phyloP scores from a whole-genome alignment of 108 stramenopile species.

The Cyclotella distinguenda region DNA sequence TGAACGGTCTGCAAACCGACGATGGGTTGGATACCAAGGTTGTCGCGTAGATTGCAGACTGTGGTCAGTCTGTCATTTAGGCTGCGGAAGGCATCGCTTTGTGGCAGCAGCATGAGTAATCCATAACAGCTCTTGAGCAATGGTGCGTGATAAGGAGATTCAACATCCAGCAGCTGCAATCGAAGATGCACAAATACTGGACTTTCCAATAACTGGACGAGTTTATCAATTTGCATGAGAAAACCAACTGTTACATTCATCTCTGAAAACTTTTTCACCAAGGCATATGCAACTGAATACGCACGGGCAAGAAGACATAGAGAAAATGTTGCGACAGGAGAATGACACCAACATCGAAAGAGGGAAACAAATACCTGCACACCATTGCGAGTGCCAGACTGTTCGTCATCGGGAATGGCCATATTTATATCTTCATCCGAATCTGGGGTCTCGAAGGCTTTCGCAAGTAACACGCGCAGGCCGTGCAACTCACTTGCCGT shows the following conservation, averaged over 20 bases:
- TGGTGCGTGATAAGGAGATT: conserved; percentile 81
- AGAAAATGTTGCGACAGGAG: conserved; percentile 95
- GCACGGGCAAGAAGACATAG: conserved; percentile 95
- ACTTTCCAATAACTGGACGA: conserved; percentile 95
- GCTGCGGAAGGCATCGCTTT: conserved; percentile 88
- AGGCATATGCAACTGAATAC: conserved; percentile 91
- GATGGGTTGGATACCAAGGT: conserved; percentile 64
- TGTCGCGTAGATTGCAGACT: conserved; percentile 86
- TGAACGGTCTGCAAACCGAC: background rate
- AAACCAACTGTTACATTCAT: conserved; percentile 95
- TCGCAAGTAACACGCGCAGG: conserved; percentile 69
- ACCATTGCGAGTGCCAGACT: conserved; percentile 42
- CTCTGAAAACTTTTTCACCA: conserved; percentile 87
- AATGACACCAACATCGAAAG: conserved; percentile 96
- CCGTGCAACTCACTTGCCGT: conserved; percentile 95
- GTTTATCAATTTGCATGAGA: conserved; percentile 97
- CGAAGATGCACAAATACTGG: conserved; percentile 97
- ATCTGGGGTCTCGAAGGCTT: conserved; percentile 39
- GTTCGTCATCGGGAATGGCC: conserved; percentile 22
- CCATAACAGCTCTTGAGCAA: conserved; percentile 95
- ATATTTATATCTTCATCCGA: conserved; percentile 17
- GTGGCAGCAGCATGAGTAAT: conserved; percentile 92
- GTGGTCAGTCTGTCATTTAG: conserved; percentile 85
- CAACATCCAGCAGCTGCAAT: conserved; percentile 93
- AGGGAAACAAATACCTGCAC: conserved; percentile 79